Evolutionary conservation across 441 rosid species (phyloP).

Genomic region (Capsella rubella): DNA sequence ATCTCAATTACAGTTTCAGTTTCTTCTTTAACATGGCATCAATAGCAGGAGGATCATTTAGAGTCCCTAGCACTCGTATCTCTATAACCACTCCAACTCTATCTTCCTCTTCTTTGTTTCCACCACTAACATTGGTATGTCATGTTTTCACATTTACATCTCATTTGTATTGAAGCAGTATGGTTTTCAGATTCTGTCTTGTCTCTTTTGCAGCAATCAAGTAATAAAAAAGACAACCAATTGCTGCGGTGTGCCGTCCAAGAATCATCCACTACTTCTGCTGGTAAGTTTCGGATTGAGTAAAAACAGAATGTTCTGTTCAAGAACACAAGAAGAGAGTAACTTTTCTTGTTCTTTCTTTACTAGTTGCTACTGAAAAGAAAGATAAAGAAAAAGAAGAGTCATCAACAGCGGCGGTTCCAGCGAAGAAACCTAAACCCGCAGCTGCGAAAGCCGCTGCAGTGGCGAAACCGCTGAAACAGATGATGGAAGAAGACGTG

Average conservation of each 20-base stretch:
- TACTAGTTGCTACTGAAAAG: constrained; percentile 56
- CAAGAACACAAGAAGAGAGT: background rate
- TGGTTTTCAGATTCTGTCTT: background rate
- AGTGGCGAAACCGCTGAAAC: constrained; percentile 57
- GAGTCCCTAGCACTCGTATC: constrained; percentile 64
- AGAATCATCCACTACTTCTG: constrained; percentile 76
- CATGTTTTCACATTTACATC: background rate
- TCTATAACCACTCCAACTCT: constrained; percentile 50
- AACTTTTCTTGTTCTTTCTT: constrained; percentile 15
- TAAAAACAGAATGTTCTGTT: constrained; percentile 7
- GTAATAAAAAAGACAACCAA: constrained; percentile 43
- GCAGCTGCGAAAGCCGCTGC: constrained; percentile 66
- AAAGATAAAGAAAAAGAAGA: constrained; percentile 40
- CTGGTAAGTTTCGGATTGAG: constrained; percentile 50
- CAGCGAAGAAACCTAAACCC: constrained; percentile 61
- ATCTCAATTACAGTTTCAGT: constrained; percentile 14
- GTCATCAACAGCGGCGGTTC: constrained; percentile 47
- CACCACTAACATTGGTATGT: constrained; percentile 58
- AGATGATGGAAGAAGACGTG: constrained; percentile 92
- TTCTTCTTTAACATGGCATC: constrained; percentile 56
- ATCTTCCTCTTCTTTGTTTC: constrained; percentile 45
- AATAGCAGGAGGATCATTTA: constrained; percentile 60
- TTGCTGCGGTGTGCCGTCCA: constrained; percentile 63
- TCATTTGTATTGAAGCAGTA: background rate
- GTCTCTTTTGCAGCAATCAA: constrained; percentile 50